Evolutionary conservation across 106 monocot genomes (phyloP), one percentile per base, ranked within the genome.

Genomic region (Vanilla planifolia): DNA sequence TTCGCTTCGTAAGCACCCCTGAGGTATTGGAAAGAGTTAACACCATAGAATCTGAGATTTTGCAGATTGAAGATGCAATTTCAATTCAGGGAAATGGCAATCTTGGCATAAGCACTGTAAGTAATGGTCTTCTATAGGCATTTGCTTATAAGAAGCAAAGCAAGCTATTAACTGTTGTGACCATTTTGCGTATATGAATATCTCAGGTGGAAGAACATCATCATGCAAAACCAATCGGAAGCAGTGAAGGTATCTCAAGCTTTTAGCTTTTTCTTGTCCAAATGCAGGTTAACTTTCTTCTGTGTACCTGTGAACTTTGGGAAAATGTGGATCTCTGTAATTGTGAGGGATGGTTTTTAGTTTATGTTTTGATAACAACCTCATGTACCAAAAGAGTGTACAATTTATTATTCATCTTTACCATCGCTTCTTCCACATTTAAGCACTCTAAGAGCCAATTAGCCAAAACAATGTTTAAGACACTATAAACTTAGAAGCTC

Each of bases 1-100:
- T 86, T 58, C 76, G 77, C 4, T 86, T 86, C 51, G 81, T 86
- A 65, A 86, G 81, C 81, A 86, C 86, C 26, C 86, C 86, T 3
- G 81, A 81, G 27, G 52, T 86, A 22, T 43, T 86, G 55, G 86
- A 86, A 67, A 69, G 86, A 48, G 78, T 86, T 9, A 62, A 50
- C 25, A 78, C 77, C 20, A 72, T 86, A 41, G 86, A 81, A 60
- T 65, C 59, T 19, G 86, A 86, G 68, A 81, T 86, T 43, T 37
- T 75, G 29, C 81, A 81, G 71, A 77, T 81, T 26, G 86, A 77
- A 44, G 71, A 78, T 26, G 71, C 77, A 64, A 78, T 86, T 51
- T 34, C 61, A 7, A 53, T 75, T 51, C 81, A 81, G 52, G 71
- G 71, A 35, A 74, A 80, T 65, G 77, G 71, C 3, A 67, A 42